phyloP scores from a whole-genome alignment of 352 stramenopile genomes.

The Pelagophyceae sp. region DNA sequence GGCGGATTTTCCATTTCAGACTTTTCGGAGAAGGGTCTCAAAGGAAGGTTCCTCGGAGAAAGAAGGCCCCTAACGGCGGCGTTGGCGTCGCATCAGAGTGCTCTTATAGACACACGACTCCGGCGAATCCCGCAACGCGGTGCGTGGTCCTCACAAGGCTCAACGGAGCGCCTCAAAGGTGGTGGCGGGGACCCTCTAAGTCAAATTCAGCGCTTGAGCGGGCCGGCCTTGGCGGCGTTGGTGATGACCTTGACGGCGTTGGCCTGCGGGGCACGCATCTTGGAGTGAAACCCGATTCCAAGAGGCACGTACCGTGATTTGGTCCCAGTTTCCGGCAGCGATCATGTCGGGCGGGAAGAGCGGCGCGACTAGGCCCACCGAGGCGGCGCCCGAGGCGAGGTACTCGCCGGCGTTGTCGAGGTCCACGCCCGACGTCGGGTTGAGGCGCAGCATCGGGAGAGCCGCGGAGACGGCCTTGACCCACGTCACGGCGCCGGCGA shows the following conservation, averaged over 20 bases:
- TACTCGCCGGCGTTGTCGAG: constrained; percentile 56
- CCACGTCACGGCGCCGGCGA: constrained; percentile 49
- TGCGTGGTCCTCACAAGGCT: background rate
- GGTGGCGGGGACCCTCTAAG: background rate
- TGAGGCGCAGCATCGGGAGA: constrained; percentile 51
- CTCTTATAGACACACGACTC: too few species aligned
- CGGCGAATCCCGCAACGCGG: too few species aligned
- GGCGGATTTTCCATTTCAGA: too few species aligned
- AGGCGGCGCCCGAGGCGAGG: constrained; percentile 45
- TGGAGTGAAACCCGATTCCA: too few species aligned
- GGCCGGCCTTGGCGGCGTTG: background rate
- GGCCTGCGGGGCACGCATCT: too few species aligned
- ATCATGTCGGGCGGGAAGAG: constrained; percentile 44
- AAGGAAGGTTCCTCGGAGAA: too few species aligned
- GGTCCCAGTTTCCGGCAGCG: background rate
- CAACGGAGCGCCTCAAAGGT: background rate
- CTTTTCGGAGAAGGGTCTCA: too few species aligned
- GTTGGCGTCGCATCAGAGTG: too few species aligned
- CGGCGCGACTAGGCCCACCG: constrained; percentile 50
- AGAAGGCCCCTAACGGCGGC: background rate
- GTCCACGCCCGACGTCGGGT: constrained; percentile 52
- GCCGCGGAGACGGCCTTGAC: constrained; percentile 53
- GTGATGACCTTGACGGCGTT: constrained; percentile 17
- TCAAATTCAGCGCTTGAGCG: background rate
- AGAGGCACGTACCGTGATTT: too few species aligned